Percentiles rank a stretch among this genome's conserved stretches.
Conservation (phyloP, 306 rosid species). For the Cicer cuneatum region DNA sequence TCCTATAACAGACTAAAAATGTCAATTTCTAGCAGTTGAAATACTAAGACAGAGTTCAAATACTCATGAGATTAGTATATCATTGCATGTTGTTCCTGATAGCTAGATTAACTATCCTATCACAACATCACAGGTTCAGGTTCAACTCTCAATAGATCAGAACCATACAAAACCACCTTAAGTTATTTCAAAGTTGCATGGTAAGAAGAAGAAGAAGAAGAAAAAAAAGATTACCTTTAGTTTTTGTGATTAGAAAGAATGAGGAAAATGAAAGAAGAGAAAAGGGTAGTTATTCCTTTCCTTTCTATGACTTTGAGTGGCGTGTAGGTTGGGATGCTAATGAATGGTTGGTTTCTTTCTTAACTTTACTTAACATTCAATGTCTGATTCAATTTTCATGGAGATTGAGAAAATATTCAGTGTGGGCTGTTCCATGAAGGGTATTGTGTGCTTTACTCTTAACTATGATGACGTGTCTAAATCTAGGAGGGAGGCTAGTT, state of each 20-base stretch:
- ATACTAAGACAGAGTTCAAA: not conserved
- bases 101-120: not conserved
- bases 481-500: not conserved
- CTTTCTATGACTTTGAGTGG: constrained; percentile 34
- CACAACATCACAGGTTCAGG: not conserved
- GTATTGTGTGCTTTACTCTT: not conserved
- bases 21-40: not conserved
- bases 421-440: not conserved
- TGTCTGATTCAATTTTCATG: not conserved
- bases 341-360: constrained; percentile 10
- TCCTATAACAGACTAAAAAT: constrained; percentile 42
- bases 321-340: constrained; percentile 25
- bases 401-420: not conserved
- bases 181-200: constrained; percentile 20
- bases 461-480: constrained; percentile 18
- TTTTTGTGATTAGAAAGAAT: constrained; percentile 10
- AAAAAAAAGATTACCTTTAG: constrained; percentile 39
- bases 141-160: not conserved
- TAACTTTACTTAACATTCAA: constrained; percentile 8
- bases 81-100: not conserved
- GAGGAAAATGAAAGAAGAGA: constrained; percentile 26
- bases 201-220: not conserved
- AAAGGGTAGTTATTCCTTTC: constrained; percentile 15
- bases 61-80: not conserved
- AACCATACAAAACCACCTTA: constrained; percentile 7